Evolutionary conservation across 179 eudicot genomes (phyloP).

Genomic region (Nepenthes alata): DNA sequence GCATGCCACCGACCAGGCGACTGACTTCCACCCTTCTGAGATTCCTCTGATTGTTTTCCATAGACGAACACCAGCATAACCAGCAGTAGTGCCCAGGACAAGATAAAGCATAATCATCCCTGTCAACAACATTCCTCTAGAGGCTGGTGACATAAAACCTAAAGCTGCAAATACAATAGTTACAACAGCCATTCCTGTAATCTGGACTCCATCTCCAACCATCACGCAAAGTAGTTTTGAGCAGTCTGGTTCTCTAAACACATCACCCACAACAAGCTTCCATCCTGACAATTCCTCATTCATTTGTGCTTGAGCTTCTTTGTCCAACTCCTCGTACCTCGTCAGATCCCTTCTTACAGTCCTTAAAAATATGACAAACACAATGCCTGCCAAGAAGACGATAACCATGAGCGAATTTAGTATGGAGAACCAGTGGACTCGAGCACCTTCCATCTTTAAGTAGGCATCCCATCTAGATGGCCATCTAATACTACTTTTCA

Average conservation of each 20-base stretch:
- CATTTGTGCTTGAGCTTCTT: slow-evolving; percentile 3
- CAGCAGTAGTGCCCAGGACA: slow-evolving; percentile 1
- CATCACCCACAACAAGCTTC: slow-evolving; percentile 9
- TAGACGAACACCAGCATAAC: slow-evolving; percentile 7
- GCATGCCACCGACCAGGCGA: slow-evolving; percentile 6
- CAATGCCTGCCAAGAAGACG: slow-evolving; percentile 6
- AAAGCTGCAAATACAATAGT: slow-evolving; percentile 1
- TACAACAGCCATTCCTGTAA: slow-evolving; percentile 5
- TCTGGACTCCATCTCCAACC: slow-evolving; percentile 7
- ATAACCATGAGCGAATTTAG: neutral
- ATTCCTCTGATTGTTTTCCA: slow-evolving; percentile 7
- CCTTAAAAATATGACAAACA: slow-evolving; percentile 1
- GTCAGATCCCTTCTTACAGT: slow-evolving; percentile 4
- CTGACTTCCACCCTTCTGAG: slow-evolving; percentile 10
- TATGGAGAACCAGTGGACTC: slow-evolving; percentile 1
- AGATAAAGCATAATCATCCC: slow-evolving; percentile 6
- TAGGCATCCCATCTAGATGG: slow-evolving; percentile 3
- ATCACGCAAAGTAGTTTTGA: slow-evolving; percentile 5
- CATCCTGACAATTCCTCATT: slow-evolving; percentile 5
- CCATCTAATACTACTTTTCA: slow-evolving; percentile 1
- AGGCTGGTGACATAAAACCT: slow-evolving; percentile 3
- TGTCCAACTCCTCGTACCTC: neutral
- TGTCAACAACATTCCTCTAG: slow-evolving; percentile 6
- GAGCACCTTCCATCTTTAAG: slow-evolving; percentile 3
- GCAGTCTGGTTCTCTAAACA: slow-evolving; percentile 5